A percentile compares a stretch with the other conserved stretches of the same genome.
Conservation (phyloP, 306 rosid genomes). For the Corylus heterophylla region DNA sequence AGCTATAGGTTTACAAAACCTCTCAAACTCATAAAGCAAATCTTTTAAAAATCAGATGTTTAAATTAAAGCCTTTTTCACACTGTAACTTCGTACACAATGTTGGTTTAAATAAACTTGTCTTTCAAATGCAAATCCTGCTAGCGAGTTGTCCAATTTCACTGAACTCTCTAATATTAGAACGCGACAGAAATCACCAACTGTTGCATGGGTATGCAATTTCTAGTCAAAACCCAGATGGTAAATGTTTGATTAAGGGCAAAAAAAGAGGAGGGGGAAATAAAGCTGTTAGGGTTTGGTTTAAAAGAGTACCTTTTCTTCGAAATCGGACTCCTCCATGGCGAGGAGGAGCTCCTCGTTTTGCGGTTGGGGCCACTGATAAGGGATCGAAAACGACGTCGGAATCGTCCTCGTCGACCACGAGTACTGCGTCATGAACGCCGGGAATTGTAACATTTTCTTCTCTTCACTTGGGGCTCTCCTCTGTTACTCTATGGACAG, state of each 20-base stretch:
- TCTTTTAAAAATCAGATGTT: neutral
- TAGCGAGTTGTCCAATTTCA: neutral
- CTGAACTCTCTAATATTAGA: neutral
- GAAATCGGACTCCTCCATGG: constrained; percentile 86
- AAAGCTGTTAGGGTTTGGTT: neutral
- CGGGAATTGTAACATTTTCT: constrained; percentile 82
- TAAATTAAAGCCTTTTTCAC: neutral
- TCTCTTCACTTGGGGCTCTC: neutral
- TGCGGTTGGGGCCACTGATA: constrained; percentile 95
- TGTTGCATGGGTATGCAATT: neutral
- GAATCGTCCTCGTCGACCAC: constrained; percentile 69
- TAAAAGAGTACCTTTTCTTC: constrained; percentile 67
- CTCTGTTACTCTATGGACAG: neutral
- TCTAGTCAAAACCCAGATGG: neutral
- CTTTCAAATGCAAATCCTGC: neutral
- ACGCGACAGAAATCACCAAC: neutral
- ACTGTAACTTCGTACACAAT: neutral
- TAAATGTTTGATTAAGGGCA: neutral
- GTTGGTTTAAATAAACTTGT: neutral
- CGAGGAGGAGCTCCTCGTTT: constrained; percentile 84
- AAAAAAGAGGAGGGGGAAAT: too few species aligned
- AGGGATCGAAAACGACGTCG: constrained; percentile 81
- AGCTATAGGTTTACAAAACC: neutral
- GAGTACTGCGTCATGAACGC: constrained; percentile 90
- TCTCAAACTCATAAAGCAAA: neutral